Evolutionary conservation across 2,329 filamentous ascomycete genomes (phyloP).

Genomic region (Ilyonectria robusta): DNA sequence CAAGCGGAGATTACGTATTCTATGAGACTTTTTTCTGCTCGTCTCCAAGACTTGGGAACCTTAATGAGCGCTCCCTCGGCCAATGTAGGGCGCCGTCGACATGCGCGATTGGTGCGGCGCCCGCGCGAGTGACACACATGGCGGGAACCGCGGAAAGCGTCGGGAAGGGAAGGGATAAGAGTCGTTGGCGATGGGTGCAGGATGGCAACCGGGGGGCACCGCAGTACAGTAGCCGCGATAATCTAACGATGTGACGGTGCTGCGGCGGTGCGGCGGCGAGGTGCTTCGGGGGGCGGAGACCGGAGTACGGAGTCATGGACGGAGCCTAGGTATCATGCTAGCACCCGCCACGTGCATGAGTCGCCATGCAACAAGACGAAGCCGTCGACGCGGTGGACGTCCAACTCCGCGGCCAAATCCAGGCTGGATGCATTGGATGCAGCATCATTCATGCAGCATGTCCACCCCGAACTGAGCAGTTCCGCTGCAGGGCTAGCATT

Average conservation of each 20-base stretch:
- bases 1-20: background rate
- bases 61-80: slow-evolving; percentile 14
- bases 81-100: background rate
- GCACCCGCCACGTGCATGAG: background rate
- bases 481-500: slow-evolving; percentile 31
- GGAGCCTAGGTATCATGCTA: background rate
- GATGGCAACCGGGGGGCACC: too few relatives aligned
- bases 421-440: background rate
- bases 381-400: background rate
- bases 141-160: slow-evolving; percentile 34
- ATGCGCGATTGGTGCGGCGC: slow-evolving; percentile 3
- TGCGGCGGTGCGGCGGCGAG: too few relatives aligned
- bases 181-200: background rate
- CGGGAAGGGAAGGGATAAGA: slow-evolving; percentile 26
- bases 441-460: too few relatives aligned
- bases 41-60: slow-evolving; percentile 9
- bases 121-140: slow-evolving; percentile 5
- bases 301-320: too few relatives aligned
- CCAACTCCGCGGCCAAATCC: slow-evolving; percentile 2
- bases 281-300: too few relatives aligned
- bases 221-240: background rate
- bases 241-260: background rate
- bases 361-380: background rate
- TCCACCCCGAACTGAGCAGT: slow-evolving; percentile 22
- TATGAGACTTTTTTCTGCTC: slow-evolving; percentile 26